Conservation (phyloP, 805 yeast genomes). For the Lipomyces sp. region DNA sequence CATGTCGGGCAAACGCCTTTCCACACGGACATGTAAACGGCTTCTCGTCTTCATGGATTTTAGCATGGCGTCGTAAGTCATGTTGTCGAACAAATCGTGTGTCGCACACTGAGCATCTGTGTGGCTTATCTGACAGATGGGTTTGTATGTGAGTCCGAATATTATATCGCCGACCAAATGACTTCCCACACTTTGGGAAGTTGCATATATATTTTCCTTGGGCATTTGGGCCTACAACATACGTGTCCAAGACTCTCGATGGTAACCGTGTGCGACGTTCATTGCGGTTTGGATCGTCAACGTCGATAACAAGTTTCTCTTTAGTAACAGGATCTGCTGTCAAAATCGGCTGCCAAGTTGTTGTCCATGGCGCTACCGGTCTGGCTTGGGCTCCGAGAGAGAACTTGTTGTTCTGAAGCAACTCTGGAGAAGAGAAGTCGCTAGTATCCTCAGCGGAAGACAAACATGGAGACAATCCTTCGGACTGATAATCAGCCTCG, state of each 20-base stretch:
- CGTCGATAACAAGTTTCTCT: slow-evolving; percentile 5
- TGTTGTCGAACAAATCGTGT: slow-evolving; percentile 93
- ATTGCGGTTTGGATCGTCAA: slow-evolving; percentile 3
- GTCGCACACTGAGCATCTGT: slow-evolving; percentile 68
- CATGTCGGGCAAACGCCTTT: slow-evolving; percentile 85
- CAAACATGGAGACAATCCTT: slow-evolving; percentile 20
- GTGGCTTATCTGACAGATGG: slow-evolving; percentile 92
- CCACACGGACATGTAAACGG: slow-evolving; percentile 83
- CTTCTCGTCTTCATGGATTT: slow-evolving; percentile 72
- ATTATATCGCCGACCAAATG: slow-evolving; percentile 79
- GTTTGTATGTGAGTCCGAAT: slow-evolving; percentile 95
- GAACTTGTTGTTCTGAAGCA: slow-evolving; percentile 6
- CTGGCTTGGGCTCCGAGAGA: not conserved
- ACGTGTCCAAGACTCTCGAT: slow-evolving; percentile 10
- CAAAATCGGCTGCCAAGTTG: slow-evolving; percentile 26
- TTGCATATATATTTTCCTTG: slow-evolving; percentile 71
- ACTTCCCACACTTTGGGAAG: slow-evolving; percentile 74
- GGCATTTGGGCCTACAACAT: slow-evolving; percentile 42
- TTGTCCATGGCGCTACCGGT: slow-evolving; percentile 6
- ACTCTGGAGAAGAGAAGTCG: slow-evolving; percentile 27
- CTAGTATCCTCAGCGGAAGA: slow-evolving; percentile 20
- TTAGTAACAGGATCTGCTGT: slow-evolving; percentile 26
- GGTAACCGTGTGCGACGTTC: slow-evolving; percentile 10
- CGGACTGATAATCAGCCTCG: slow-evolving; percentile 24
- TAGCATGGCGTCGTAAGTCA: slow-evolving; percentile 84